phyloP scores from a whole-genome alignment of 139 green algal genomes.

The Trebouxia sp. region DNA sequence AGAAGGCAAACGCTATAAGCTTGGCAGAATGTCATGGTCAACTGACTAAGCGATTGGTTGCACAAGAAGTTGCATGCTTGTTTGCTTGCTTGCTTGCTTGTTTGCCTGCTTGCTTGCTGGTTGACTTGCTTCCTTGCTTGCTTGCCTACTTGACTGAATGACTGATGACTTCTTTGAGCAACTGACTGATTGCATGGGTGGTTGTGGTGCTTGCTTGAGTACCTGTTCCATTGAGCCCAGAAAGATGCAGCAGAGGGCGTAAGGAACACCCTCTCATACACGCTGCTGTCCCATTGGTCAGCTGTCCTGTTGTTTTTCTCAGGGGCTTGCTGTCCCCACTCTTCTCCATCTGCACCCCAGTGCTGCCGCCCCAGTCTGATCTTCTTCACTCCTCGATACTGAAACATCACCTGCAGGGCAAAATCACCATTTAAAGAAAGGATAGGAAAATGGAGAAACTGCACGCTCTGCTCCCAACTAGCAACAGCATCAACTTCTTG shows the following conservation, averaged over 20 bases:
- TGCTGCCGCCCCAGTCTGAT: not conserved
- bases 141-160: not conserved
- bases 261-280: not conserved
- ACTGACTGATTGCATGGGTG: no score
- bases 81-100: no score
- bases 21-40: not conserved
- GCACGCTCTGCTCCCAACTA: no score
- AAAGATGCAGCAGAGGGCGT: not conserved
- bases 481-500: no score
- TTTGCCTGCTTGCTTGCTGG: not conserved
- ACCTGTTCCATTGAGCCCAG: not conserved
- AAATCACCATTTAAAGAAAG: no score
- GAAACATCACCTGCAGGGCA: constrained; percentile 9
- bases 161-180: not conserved
- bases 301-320: not conserved
- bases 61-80: no score
- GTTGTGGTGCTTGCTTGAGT: no score
- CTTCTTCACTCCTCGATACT: constrained; percentile 5
- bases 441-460: no score
- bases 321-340: not conserved
- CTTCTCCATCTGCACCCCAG: not conserved
- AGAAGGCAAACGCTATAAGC: not conserved
- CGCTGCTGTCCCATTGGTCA: not conserved
- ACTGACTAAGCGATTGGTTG: no score
- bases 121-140: no score